phyloP scores from a whole-genome alignment of 1,284 basidiomycete genomes.

The Inonotus hispidus region DNA sequence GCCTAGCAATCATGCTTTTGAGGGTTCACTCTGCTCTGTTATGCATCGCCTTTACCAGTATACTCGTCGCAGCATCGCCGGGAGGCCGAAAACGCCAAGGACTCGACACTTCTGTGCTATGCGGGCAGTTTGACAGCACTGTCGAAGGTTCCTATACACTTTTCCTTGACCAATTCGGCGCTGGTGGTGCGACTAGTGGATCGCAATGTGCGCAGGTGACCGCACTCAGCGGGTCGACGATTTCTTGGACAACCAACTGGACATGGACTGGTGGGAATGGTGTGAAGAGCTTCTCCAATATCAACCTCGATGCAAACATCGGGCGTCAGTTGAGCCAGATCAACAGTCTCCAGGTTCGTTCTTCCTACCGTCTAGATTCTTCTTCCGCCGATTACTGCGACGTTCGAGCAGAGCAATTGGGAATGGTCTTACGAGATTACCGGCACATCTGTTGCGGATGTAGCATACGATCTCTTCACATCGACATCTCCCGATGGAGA shows the following conservation, averaged over 20 bases:
- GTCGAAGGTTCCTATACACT: slow-evolving; percentile 42
- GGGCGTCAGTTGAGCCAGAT: slow-evolving; percentile 51
- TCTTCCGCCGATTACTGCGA: neutral
- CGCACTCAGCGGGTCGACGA: slow-evolving; percentile 38
- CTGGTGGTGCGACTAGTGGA: slow-evolving; percentile 36
- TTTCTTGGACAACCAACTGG: slow-evolving; percentile 51
- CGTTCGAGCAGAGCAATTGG: slow-evolving; percentile 34
- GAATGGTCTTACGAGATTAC: slow-evolving; percentile 33
- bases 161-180: slow-evolving; percentile 49
- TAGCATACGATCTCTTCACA: slow-evolving; percentile 63
- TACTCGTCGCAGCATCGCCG: neutral
- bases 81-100: neutral
- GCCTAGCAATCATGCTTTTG: neutral
- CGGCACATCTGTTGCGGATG: slow-evolving; percentile 36
- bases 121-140: slow-evolving; percentile 48
- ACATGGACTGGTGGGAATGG: slow-evolving; percentile 45
- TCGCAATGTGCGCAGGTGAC: slow-evolving; percentile 47
- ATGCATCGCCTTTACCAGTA: neutral
- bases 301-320: slow-evolving; percentile 45
- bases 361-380: slow-evolving; percentile 16
- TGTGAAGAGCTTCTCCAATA: slow-evolving; percentile 60
- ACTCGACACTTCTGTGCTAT: slow-evolving; percentile 29
- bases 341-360: slow-evolving; percentile 45
- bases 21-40: neutral
- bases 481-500: slow-evolving; percentile 43